phyloP scores from a whole-genome alignment of 768 basidiomycete species.

The Mycena belliarum region DNA sequence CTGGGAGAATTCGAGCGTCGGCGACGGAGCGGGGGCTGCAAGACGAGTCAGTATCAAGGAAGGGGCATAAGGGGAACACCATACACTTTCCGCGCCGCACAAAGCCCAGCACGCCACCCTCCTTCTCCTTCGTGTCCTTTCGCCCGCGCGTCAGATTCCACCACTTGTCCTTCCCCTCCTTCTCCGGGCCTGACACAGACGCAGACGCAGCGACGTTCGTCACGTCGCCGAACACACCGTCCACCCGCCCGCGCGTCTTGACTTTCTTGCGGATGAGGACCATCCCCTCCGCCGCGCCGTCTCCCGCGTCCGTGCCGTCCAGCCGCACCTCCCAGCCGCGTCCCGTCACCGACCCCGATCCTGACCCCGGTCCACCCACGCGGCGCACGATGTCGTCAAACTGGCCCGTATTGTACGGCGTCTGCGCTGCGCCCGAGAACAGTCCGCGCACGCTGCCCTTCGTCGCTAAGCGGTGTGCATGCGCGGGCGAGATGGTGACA shows the following conservation, averaged over 20 bases:
- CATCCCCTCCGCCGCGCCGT: conserved; percentile 20
- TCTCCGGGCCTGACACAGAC: conserved; percentile 28
- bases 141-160: conserved; percentile 79
- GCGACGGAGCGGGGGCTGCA: conserved; percentile 13
- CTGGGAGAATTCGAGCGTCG: conserved; percentile 5
- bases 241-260: conserved; percentile 43
- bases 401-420: too few species aligned
- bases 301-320: conserved; percentile 32
- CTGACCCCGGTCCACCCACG: conserved; percentile 38
- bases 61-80: conserved; percentile 14
- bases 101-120: conserved; percentile 33
- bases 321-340: conserved; percentile 72
- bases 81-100: conserved; percentile 45
- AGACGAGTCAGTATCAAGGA: background rate
- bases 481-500: background rate
- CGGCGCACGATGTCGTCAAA: conserved; percentile 63
- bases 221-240: conserved; percentile 52
- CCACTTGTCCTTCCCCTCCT: conserved; percentile 65
- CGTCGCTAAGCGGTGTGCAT: conserved; percentile 36
- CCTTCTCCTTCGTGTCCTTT: conserved; percentile 60
- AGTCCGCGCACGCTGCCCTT: conserved; percentile 42
- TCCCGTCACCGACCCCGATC: conserved; percentile 28
- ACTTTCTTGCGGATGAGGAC: conserved; percentile 55
- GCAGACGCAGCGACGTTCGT: conserved; percentile 37
- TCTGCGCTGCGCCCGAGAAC: too few species aligned